phyloP scores from a whole-genome alignment of 164 flowering plant species.

The Platanus orientalis region DNA sequence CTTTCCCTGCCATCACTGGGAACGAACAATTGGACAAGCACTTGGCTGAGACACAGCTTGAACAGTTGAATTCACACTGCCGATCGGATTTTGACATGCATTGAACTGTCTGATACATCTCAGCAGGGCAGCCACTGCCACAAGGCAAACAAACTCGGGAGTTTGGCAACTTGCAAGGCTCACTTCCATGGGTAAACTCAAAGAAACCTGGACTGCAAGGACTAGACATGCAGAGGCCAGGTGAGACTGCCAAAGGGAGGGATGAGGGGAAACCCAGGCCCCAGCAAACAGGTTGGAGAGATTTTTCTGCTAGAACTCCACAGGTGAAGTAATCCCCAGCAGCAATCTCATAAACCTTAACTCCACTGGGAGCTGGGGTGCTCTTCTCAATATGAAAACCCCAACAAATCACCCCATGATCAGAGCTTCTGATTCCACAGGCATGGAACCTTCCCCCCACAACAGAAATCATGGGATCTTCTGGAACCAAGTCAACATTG shows the following conservation, averaged over 20 bases:
- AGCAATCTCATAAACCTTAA: constrained; percentile 58
- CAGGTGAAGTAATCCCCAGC: constrained; percentile 96
- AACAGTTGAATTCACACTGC: constrained; percentile 65
- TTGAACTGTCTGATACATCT: constrained; percentile 48
- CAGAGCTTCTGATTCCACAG: constrained; percentile 70
- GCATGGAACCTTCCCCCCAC: constrained; percentile 92
- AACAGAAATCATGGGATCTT: constrained; percentile 51
- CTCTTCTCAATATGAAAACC: constrained; percentile 56
- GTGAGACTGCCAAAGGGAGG: constrained; percentile 76
- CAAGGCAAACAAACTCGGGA: constrained; percentile 71
- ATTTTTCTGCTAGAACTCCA: constrained; percentile 59
- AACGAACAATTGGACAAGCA: constrained; percentile 61
- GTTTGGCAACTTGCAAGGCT: constrained; percentile 45
- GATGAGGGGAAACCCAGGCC: constrained; percentile 70
- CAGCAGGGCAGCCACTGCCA: constrained; percentile 52
- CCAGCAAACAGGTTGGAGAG: constrained; percentile 75
- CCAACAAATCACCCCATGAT: constrained; percentile 76
- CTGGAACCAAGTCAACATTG: constrained; percentile 58
- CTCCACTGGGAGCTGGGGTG: constrained; percentile 54
- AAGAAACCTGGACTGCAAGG: constrained; percentile 59
- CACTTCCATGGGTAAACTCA: constrained; percentile 36
- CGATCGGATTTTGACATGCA: constrained; percentile 52
- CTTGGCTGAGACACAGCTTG: constrained; percentile 51
- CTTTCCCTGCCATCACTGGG: constrained; percentile 12
- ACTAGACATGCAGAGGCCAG: constrained; percentile 52